Percentiles rank a stretch among this genome's conserved stretches.
phyloP scores from a whole-genome alignment of 257 asterid genomes.

The Ocimum tenuiflorum region DNA sequence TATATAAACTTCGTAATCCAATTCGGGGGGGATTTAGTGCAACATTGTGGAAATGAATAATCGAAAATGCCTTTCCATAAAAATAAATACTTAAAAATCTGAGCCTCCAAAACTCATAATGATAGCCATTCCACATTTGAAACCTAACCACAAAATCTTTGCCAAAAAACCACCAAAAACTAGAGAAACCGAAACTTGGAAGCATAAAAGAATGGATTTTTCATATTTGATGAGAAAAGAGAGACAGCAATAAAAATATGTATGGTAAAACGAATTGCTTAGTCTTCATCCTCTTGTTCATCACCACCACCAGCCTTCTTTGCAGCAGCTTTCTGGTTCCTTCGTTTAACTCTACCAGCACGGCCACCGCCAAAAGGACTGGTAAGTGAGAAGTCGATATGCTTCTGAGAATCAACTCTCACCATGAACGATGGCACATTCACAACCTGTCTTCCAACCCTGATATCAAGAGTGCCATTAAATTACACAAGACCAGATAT shows the following conservation, averaged over 20 bases:
- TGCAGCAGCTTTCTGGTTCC: constrained; percentile 36
- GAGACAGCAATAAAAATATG: not conserved
- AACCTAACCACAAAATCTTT: not conserved
- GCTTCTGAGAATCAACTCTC: too few species aligned
- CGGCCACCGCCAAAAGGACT: constrained; percentile 40
- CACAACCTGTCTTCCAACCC: constrained; percentile 45
- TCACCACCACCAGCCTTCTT: constrained; percentile 37
- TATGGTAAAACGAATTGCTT: not conserved
- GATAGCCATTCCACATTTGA: too few species aligned
- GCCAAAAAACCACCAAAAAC: not conserved
- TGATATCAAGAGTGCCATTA: not conserved
- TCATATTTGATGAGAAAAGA: not conserved
- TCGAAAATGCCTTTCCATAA: too few species aligned
- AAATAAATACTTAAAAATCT: too few species aligned
- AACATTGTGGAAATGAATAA: too few species aligned
- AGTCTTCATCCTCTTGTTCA: constrained; percentile 34
- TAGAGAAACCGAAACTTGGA: not conserved
- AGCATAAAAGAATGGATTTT: not conserved
- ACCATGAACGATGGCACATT: too few species aligned
- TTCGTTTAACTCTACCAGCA: constrained; percentile 36
- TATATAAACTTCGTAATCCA: too few species aligned
- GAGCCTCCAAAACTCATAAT: too few species aligned
- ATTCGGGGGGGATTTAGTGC: too few species aligned
- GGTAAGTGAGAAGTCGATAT: too few species aligned
- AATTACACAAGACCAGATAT: not conserved